Conservation (phyloP, 164 flowering plant genomes). For the Platanus orientalis region DNA sequence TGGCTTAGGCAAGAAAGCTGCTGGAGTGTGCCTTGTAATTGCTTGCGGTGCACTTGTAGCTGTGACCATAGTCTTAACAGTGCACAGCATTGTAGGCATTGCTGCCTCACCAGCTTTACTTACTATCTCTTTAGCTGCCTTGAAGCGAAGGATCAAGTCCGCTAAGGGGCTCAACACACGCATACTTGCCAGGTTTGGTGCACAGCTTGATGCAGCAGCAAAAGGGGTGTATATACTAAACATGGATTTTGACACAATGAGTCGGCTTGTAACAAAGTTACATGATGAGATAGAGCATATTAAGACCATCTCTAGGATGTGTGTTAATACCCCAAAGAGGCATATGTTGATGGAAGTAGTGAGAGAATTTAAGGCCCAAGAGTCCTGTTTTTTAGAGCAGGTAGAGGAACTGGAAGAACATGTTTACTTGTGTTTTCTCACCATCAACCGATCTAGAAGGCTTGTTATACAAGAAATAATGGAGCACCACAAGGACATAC, state of each 20-base stretch:
- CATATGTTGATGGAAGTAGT: constrained; percentile 56
- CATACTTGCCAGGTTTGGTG: constrained; percentile 15
- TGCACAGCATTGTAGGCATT: constrained; percentile 58
- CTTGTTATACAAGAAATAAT: constrained; percentile 43
- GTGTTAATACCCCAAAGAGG: constrained; percentile 40
- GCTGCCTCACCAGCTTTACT: constrained; percentile 42
- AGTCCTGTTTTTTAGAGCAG: constrained; percentile 53
- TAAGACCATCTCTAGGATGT: constrained; percentile 39
- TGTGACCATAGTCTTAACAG: constrained; percentile 34
- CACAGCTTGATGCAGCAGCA: constrained; percentile 65
- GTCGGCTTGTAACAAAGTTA: constrained; percentile 48
- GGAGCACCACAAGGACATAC: constrained; percentile 5
- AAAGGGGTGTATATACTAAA: constrained; percentile 58
- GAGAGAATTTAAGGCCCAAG: constrained; percentile 46
- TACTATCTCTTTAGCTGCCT: constrained; percentile 10
- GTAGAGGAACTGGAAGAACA: constrained; percentile 72
- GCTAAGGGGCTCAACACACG: neutral
- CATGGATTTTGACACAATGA: constrained; percentile 68
- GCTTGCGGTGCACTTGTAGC: constrained; percentile 31
- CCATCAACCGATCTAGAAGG: constrained; percentile 67
- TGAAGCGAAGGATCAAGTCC: constrained; percentile 17
- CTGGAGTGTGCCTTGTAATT: constrained; percentile 27
- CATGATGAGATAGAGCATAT: constrained; percentile 62
- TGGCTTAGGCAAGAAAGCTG: constrained; percentile 33
- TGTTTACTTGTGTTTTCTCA: constrained; percentile 61